Evolutionary conservation across 1,284 basidiomycete genomes (phyloP).

Genomic region (Microbotryum saponariae): DNA sequence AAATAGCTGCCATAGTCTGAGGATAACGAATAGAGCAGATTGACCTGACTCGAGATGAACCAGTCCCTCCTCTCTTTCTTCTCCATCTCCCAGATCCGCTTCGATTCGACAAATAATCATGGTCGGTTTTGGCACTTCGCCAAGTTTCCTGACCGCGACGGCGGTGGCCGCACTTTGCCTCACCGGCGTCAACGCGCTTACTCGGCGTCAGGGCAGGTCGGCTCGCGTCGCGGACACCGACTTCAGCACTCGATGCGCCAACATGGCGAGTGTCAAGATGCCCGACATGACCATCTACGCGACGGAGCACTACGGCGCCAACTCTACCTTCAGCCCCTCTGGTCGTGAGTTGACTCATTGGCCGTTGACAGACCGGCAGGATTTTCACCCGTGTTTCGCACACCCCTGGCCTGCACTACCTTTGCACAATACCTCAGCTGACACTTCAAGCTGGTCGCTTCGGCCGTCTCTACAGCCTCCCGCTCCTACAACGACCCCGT

Average conservation of each 20-base stretch:
- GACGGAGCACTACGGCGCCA: background rate
- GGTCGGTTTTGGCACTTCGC: background rate
- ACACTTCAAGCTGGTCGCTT: background rate
- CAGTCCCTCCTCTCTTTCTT: background rate
- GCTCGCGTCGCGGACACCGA: too few species aligned
- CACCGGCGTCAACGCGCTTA: background rate
- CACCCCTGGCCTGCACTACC: conserved; percentile 1
- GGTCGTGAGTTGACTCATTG: background rate
- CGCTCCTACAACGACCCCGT: conserved; percentile 14
- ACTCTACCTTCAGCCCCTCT: background rate
- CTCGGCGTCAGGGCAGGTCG: background rate
- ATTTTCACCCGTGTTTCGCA: background rate
- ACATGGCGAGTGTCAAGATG: too few species aligned
- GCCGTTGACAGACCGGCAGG: background rate
- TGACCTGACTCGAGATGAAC: too few species aligned
- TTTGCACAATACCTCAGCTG: conserved; percentile 2
- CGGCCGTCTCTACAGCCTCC: background rate
- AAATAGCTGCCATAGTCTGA: too few species aligned
- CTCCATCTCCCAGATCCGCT: background rate
- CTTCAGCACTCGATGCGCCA: too few species aligned
- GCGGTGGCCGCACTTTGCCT: background rate
- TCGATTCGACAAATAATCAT: background rate
- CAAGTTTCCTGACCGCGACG: background rate
- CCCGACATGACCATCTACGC: background rate
- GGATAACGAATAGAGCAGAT: too few species aligned